Conservation (phyloP, 108 stramenopile species). For the Skeletonema grethae region DNA sequence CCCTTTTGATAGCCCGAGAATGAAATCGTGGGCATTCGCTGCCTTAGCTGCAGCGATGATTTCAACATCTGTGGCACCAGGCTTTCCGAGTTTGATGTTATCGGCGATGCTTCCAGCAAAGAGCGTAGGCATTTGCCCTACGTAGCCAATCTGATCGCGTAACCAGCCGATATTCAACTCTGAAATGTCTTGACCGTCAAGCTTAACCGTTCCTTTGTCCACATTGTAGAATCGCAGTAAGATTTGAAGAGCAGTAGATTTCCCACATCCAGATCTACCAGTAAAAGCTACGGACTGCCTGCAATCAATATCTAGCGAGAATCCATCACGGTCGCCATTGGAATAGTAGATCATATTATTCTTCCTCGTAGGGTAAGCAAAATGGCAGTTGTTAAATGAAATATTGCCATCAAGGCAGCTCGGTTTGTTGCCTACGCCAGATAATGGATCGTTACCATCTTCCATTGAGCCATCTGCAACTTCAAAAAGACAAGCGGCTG, state of each 20-base stretch:
- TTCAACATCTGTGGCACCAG: constrained; percentile 36
- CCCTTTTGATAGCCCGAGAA: constrained; percentile 44
- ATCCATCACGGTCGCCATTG: constrained; percentile 37
- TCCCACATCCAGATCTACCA: constrained; percentile 74
- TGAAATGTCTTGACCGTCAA: constrained; percentile 54
- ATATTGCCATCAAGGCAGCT: constrained; percentile 52
- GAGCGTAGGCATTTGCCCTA: constrained; percentile 73
- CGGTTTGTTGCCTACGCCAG: constrained; percentile 52
- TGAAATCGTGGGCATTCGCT: constrained; percentile 60
- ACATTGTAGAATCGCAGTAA: constrained; percentile 51
- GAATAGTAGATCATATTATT: constrained; percentile 51
- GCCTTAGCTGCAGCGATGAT: constrained; percentile 38
- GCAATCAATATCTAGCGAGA: constrained; percentile 56
- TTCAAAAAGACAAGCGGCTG: constrained; percentile 41
- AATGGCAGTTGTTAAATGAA: constrained; percentile 52
- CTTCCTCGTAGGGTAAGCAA: constrained; percentile 68
- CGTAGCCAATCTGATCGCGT: constrained; percentile 53
- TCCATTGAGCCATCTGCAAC: constrained; percentile 36
- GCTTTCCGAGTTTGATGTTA: constrained; percentile 62
- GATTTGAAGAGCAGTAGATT: constrained; percentile 63
- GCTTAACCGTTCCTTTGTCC: constrained; percentile 22
- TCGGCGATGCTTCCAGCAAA: constrained; percentile 62
- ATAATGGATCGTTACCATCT: constrained; percentile 58
- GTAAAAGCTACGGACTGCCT: constrained; percentile 75
- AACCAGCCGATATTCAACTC: constrained; percentile 44